Base-by-base conservation (phyloP, 2,329 filamentous ascomycete genomes). In the Graphilbum sp. region DNA sequence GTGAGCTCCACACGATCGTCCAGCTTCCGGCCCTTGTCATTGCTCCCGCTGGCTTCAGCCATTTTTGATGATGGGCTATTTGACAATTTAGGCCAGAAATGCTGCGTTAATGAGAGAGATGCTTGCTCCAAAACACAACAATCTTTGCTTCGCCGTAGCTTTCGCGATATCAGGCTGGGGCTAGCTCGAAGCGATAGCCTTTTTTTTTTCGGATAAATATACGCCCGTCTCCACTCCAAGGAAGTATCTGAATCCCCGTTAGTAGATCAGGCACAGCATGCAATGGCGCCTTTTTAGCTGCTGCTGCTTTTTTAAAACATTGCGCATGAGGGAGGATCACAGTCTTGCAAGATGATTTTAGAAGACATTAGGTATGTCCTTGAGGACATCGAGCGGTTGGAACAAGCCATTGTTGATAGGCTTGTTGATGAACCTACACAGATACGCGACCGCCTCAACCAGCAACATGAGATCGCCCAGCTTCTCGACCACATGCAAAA, bases 1-100 rank as follows among this genome's bases (percentile, higher is more conserved):
- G 80, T 81, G 61, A 98, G 96, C 67, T 96, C 88, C 78, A 96
- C 93, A 61, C 84, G 78, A 69, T 94, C 87, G 60, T 96, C 90
- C 47, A 79, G 77, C 64, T 87, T 87, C 63, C 70, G 71, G 47
- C 63, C 64, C 36, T 31, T 31, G 36, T 51, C 43, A 39, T 46
- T 42, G 43, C 56, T 79, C 49, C 72, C 37, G 32, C 34, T 34
- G 19, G 32, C 38, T 61, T 96, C 88, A 46, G 87, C 85, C 90
- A 96, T 98, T 50, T 34, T 38, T 20, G 17, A 29, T 27, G 19
- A n/a, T n/a, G n/a, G n/a, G n/a, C n/a, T n/a, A n/a, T n/a, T n/a
- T n/a, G n/a, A n/a, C n/a, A n/a, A n/a, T n/a, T n/a, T n/a, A n/a
- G n/a, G n/a, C n/a, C n/a, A n/a, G n/a, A n/a, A n/a, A n/a, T n/a